These are phyloP conservation scores for Hemisphaericaspora nanyangensis DNA, from an alignment of 805 yeast genomes.

Conservation along the genomic window DNA sequence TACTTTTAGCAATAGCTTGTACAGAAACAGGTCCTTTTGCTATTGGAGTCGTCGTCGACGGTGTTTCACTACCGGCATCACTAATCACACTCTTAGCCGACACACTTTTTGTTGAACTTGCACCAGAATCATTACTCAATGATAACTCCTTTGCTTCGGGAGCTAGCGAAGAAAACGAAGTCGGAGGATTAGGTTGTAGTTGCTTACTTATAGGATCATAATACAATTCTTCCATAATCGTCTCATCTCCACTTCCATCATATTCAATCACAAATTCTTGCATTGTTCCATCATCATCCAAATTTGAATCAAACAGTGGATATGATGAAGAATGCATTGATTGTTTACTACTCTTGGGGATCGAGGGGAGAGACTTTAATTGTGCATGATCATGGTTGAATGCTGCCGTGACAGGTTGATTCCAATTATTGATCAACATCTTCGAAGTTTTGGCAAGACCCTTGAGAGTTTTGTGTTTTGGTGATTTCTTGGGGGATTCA, in stretches of 20 bases:
- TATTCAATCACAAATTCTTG: slow-evolving; percentile 29
- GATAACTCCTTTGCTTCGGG: neutral
- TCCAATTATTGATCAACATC: slow-evolving; percentile 28
- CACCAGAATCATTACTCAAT: neutral
- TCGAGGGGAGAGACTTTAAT: neutral
- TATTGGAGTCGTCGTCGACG: too few species aligned
- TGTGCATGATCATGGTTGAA: slow-evolving; percentile 9
- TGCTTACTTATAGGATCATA: slow-evolving; percentile 31
- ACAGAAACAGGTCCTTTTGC: too few species aligned
- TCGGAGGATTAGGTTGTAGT: slow-evolving; percentile 25
- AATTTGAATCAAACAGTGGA: neutral
- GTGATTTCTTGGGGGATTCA: neutral
- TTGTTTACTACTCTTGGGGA: neutral
- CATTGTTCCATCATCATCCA: slow-evolving; percentile 7
- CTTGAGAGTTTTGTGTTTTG: slow-evolving; percentile 11
- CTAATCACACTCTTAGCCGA: neutral
- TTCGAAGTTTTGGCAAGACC: slow-evolving; percentile 15
- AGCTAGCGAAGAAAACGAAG: slow-evolving; percentile 14
- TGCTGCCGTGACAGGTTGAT: slow-evolving; percentile 20
- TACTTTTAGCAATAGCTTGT: neutral
- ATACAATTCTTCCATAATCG: slow-evolving; percentile 23
- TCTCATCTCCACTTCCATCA: slow-evolving; percentile 21
- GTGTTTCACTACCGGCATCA: neutral
- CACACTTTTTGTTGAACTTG: neutral
- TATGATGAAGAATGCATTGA: neutral